Evolutionary conservation across 2,329 filamentous ascomycete species (phyloP), one percentile per base, ranked within the genome.

Genomic region (Claviceps sp.): DNA sequence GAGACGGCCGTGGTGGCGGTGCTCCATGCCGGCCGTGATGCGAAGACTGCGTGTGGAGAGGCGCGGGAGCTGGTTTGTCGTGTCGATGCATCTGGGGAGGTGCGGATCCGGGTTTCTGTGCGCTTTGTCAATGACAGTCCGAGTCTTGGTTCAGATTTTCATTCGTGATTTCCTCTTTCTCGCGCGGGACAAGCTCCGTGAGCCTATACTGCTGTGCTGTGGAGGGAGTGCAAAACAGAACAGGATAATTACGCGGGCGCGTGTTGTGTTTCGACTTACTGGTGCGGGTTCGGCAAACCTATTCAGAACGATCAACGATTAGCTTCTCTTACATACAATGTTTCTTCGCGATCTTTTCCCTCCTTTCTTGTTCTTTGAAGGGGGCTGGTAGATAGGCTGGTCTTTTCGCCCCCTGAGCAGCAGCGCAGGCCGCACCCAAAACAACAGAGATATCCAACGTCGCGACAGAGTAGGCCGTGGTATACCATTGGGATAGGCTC

Each of bases 221-320:
- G 24, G 4, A 22, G 17, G 24, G 4, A 22, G 17, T 19, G 11
- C 13, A 14, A 13, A 19, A 17, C 4, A 11, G n/a, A 17, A 19
- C 8, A 17, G 8, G 17, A 34, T 30, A 7, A 39, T 26, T 17
- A 7, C n/a, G 22, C 6, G 44, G 47, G 49, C 52, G 49, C 64
- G 44, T 26, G 16, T 17, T n/a, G 22, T 6, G 22, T 10, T 41
- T 11, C 24, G 1, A 53, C 68, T 56, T 73, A 84, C 82, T 69
- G 80, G 74, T 58, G 89, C 85, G 44, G 86, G 85, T 69, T 89
- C 85, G 55, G 84, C 85, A 65, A 89, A 86, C 62, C 82, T 85
- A 22, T 43, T 4, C 14, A 38, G 17, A 49, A 38, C 13, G 42
- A 16, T 8, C 1, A 5, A 24, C 2, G 19, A 24, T 48, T 48